Evolutionary conservation across 2,329 filamentous ascomycete genomes (phyloP), one percentile per base, ranked within the genome.

Genomic region (Arthrocladium fulminans): DNA sequence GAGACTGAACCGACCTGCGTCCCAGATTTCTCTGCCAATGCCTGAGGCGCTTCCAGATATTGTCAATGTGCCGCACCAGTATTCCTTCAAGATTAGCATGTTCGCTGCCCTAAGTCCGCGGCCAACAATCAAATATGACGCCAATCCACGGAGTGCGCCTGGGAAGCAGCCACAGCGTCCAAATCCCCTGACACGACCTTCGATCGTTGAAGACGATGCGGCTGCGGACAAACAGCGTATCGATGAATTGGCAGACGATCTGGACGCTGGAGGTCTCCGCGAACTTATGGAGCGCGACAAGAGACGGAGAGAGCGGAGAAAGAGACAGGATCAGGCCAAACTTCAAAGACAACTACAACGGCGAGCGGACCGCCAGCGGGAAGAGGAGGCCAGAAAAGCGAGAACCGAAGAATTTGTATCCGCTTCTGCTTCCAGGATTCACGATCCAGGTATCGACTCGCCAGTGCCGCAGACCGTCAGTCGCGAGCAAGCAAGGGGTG

Each of bases 211-310:
- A 52, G 56, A 57, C 45, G 81, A 83, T n/a, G 63, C 67, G 20
- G 53, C 67, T 67, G 79, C 60, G 67, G 85, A 62, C 67, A 86
- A 67, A 69, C 85, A 65, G 67, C 72, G 73, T 27, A 76, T 84
- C 39, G 78, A 82, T 50, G 76, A 79, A 38, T 64, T 97, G 38
- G 92, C 88, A 19, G 86, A 97, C 61, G 84, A 86, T 51, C 73
- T 98, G 47, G 87, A 88, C 66, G 85, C 92, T 2, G 80, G 84
- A 45, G 89, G 88, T 57, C 65, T 98, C 32, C 79, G 90, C 50
- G 86, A 94, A 62, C 73, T 97, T 24, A 84, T 98, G 78, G 92
- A 98, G 59, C 75, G 92, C 51, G 92, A 98, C 61, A 76, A 83
- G 56, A 79, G 89, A 59, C 78, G 92, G 49, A 80, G 77, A 55